These are phyloP conservation scores for Triangularia verruculosa DNA, from an alignment of 2,329 filamentous ascomycete species.

Conservation along the genomic window DNA sequence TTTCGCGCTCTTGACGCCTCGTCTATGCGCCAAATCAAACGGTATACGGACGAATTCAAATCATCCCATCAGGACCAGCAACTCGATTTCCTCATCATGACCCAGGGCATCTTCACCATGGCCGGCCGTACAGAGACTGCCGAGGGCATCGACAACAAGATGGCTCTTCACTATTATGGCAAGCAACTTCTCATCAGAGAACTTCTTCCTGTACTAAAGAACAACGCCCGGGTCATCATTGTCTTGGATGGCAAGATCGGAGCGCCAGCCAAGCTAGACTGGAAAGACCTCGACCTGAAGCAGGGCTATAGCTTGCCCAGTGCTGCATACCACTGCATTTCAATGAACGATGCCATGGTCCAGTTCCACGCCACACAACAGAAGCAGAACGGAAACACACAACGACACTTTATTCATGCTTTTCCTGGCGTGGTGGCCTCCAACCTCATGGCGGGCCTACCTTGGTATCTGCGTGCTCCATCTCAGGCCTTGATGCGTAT, in stretches of 20 bases:
- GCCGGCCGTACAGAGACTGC: conserved; percentile 39
- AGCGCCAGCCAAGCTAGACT: conserved; percentile 34
- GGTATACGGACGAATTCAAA: conserved; percentile 33
- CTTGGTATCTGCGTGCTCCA: conserved; percentile 30
- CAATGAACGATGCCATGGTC: conserved; percentile 40
- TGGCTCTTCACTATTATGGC: conserved; percentile 47
- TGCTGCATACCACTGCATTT: conserved; percentile 37
- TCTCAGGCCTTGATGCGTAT: conserved; percentile 19
- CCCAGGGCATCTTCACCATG: conserved; percentile 38
- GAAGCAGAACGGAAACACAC: conserved; percentile 15
- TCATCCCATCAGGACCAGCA: conserved; percentile 27
- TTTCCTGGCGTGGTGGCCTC: conserved; percentile 41
- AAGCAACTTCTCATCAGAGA: conserved; percentile 42
- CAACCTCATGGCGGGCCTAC: conserved; percentile 30
- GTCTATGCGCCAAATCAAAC: conserved; percentile 35
- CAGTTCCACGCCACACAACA: conserved; percentile 34
- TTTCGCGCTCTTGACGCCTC: conserved; percentile 35
- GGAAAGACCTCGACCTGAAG: conserved; percentile 41
- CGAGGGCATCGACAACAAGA: conserved; percentile 45
- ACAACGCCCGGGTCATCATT: conserved; percentile 39
- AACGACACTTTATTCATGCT: conserved; percentile 39
- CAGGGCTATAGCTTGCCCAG: conserved; percentile 33
- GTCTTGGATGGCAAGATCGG: conserved; percentile 36
- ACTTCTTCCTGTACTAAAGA: conserved; percentile 37
- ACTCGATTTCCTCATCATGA: conserved; percentile 40